phyloP scores from a whole-genome alignment of 208 protist species.

The Tetramitus jugosus region DNA sequence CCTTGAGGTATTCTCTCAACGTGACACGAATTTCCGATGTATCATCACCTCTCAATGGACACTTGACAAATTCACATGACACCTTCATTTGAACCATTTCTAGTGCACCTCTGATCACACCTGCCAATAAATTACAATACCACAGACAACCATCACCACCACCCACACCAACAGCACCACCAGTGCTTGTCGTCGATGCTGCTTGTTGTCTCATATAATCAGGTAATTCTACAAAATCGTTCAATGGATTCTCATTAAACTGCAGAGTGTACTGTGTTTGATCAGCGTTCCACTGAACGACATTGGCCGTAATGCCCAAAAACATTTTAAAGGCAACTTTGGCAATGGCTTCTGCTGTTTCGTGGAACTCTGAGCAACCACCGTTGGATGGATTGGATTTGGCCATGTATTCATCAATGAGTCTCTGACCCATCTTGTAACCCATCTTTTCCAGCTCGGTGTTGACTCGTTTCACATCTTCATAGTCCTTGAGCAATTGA shows the following conservation, averaged over 20 bases:
- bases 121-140: conserved; percentile 93
- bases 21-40: conserved; percentile 68
- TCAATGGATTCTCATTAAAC: conserved; percentile 90
- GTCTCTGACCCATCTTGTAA: conserved; percentile 86
- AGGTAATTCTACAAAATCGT: conserved; percentile 91
- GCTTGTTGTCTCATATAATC: conserved; percentile 62
- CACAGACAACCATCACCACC: too few species aligned
- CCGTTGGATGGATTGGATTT: conserved; percentile 51
- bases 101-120: conserved; percentile 86
- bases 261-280: conserved; percentile 58
- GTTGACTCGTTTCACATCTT: conserved; percentile 85
- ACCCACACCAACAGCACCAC: too few species aligned
- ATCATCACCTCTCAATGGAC: conserved; percentile 71
- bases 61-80: conserved; percentile 63
- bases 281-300: conserved; percentile 66
- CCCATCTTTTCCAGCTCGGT: conserved; percentile 88
- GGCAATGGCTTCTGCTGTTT: conserved; percentile 84
- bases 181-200: too few species aligned
- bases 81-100: conserved; percentile 79
- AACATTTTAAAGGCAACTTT: conserved; percentile 92
- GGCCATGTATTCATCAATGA: conserved; percentile 93
- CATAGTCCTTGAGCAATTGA: conserved; percentile 85
- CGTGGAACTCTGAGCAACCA: conserved; percentile 73
- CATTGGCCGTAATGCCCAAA: conserved; percentile 71
- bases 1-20: conserved; percentile 26